These are phyloP conservation scores for Pyrus communis DNA, from an alignment of 306 rosid species.

Conservation along the genomic window DNA sequence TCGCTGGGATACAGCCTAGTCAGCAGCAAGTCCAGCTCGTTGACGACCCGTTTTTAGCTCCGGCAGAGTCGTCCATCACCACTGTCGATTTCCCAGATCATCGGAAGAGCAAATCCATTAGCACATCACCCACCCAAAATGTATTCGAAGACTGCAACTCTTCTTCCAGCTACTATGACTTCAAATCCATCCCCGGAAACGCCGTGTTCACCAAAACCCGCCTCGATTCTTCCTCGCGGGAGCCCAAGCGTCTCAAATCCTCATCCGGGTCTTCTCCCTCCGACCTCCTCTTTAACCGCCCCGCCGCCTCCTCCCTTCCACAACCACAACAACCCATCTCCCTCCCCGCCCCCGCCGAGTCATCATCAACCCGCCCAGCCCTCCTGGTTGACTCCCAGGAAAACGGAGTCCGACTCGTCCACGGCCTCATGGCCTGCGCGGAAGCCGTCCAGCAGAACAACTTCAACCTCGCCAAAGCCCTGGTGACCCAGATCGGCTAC, in stretches of 20 bases:
- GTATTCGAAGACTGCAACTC: conserved; percentile 36
- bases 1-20: background rate
- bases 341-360: conserved; percentile 2
- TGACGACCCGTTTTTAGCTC: conserved; percentile 32
- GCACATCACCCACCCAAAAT: background rate
- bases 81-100: conserved; percentile 34
- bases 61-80: conserved; percentile 53
- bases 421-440: conserved; percentile 74
- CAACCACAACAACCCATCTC: background rate
- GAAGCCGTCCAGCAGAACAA: conserved; percentile 68
- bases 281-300: conserved; percentile 1
- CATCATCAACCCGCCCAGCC: conserved; percentile 34
- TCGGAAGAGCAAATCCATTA: background rate
- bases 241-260: conserved; percentile 42
- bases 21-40: background rate
- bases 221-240: conserved; percentile 21
- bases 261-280: conserved; percentile 12
- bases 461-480: conserved; percentile 50
- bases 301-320: conserved; percentile 5
- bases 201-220: conserved; percentile 39
- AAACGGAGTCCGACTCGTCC: conserved; percentile 82
- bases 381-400: conserved; percentile 69
- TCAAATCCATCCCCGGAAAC: conserved; percentile 63
- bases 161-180: conserved; percentile 54
- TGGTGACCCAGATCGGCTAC: conserved; percentile 70